phyloP scores from a whole-genome alignment of 2,329 filamentous ascomycete species.

The Aspergillus phoenicis region DNA sequence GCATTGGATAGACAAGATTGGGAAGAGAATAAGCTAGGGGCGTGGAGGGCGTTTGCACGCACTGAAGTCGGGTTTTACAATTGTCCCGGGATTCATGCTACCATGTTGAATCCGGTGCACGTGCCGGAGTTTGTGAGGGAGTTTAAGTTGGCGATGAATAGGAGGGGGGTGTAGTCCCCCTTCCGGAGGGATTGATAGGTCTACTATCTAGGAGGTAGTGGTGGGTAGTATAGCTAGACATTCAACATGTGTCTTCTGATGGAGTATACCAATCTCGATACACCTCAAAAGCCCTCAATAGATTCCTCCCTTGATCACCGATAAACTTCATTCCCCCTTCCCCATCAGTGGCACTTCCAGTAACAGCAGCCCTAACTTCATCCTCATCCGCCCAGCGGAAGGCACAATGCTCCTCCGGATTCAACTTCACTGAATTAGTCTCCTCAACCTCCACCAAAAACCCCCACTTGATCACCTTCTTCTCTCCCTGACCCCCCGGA shows the following conservation, averaged over 20 bases:
- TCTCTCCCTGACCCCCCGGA: constrained; percentile 17
- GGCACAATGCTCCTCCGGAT: constrained; percentile 38
- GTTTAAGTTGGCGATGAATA: background rate
- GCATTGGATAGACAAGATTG: constrained; percentile 7
- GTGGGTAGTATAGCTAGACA: background rate
- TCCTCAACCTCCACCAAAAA: constrained; percentile 42
- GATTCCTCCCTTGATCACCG: constrained; percentile 27
- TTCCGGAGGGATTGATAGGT: too few species aligned
- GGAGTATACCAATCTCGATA: background rate
- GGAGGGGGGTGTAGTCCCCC: background rate
- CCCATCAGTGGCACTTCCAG: background rate
- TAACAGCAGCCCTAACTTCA: constrained; percentile 25
- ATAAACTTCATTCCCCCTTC: constrained; percentile 23
- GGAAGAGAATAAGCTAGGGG: constrained; percentile 6
- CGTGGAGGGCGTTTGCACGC: constrained; percentile 10
- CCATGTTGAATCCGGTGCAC: constrained; percentile 11
- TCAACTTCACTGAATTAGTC: constrained; percentile 33
- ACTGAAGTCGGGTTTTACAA: constrained; percentile 7
- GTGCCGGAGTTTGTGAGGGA: constrained; percentile 3
- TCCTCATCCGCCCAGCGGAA: constrained; percentile 43
- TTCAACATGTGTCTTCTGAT: background rate
- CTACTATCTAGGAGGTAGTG: background rate
- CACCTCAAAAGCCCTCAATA: constrained; percentile 26
- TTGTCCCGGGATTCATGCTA: constrained; percentile 6
- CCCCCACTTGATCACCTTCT: constrained; percentile 35